A percentile compares a stretch with the other conserved stretches of the same genome.
These are phyloP conservation scores for Magnaporthiopsis rhizophila DNA, from an alignment of 2,329 filamentous ascomycete species.

Conservation along the genomic window DNA sequence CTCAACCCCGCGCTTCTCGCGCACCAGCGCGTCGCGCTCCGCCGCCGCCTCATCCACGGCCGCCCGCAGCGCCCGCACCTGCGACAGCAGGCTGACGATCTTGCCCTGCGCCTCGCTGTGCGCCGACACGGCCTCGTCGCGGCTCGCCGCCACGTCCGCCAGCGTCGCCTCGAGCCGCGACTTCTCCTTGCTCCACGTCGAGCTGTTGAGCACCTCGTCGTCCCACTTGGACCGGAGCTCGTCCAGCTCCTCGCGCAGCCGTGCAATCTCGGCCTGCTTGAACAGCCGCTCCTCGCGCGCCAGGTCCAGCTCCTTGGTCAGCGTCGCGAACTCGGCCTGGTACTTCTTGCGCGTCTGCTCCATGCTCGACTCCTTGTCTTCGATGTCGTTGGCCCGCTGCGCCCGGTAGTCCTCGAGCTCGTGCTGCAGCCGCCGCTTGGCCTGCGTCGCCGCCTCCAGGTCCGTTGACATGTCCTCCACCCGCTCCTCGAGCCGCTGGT, in stretches of 20 bases:
- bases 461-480: slow-evolving; percentile 89
- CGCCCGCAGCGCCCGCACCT: slow-evolving; percentile 76
- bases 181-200: slow-evolving; percentile 98
- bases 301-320: slow-evolving; percentile 87
- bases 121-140: slow-evolving; percentile 85
- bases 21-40: slow-evolving; percentile 74
- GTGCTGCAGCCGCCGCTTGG: slow-evolving; percentile 90
- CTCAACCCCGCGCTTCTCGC: slow-evolving; percentile 88
- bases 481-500: slow-evolving; percentile 82
- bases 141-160: slow-evolving; percentile 79
- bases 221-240: slow-evolving; percentile 96
- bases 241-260: slow-evolving; percentile 91
- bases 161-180: slow-evolving; percentile 82
- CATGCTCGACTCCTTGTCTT: slow-evolving; percentile 92
- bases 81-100: slow-evolving; percentile 81
- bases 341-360: slow-evolving; percentile 98
- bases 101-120: slow-evolving; percentile 94
- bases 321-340: slow-evolving; percentile 79
- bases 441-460: slow-evolving; percentile 73
- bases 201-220: slow-evolving; percentile 93
- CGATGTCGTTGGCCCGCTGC: slow-evolving; percentile 89
- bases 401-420: slow-evolving; percentile 96
- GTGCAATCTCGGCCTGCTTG: slow-evolving; percentile 79
- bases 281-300: slow-evolving; percentile 82
- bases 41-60: slow-evolving; percentile 78